Conservation (phyloP, 768 basidiomycete species). For the Tylopilus subfusipes region DNA sequence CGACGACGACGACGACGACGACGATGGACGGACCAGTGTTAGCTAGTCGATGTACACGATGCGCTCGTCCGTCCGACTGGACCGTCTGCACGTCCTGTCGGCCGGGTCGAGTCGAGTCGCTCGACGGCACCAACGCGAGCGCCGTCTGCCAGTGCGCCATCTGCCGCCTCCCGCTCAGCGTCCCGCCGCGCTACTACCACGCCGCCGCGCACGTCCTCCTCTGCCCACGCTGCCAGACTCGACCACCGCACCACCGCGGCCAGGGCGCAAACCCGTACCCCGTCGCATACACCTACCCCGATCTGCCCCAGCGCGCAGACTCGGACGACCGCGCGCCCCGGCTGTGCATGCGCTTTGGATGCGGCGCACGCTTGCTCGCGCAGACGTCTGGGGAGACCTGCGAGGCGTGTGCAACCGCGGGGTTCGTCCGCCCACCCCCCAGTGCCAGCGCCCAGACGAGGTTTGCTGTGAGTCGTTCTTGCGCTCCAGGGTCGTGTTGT, state of each 20-base stretch:
- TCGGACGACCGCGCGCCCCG: neutral
- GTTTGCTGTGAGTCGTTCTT: conserved; percentile 2
- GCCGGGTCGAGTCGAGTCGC: neutral
- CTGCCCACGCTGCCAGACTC: conserved; percentile 13
- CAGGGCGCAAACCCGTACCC: conserved; percentile 5
- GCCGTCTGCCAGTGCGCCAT: neutral
- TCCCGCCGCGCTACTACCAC: neutral
- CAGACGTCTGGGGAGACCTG: conserved; percentile 8
- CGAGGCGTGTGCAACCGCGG: conserved; percentile 7
- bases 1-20: too few relatives aligned
- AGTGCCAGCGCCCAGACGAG: too few relatives aligned
- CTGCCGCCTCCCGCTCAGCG: conserved; percentile 7
- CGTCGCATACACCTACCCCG: neutral
- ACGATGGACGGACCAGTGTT: too few relatives aligned
- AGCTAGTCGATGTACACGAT: too few relatives aligned
- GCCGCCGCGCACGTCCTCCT: conserved; percentile 1
- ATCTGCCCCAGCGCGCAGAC: neutral
- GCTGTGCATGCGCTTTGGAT: conserved; percentile 22
- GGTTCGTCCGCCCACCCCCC: neutral
- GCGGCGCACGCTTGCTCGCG: conserved; percentile 6
- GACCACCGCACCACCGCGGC: neutral
- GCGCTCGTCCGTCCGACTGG: neutral
- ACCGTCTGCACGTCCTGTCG: neutral
- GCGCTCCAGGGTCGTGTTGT: too few relatives aligned
- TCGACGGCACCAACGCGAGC: neutral